Evolutionary conservation across 75 land plant species (phyloP), one percentile per base, ranked within the genome.

Genomic region (Larix kaempferi): DNA sequence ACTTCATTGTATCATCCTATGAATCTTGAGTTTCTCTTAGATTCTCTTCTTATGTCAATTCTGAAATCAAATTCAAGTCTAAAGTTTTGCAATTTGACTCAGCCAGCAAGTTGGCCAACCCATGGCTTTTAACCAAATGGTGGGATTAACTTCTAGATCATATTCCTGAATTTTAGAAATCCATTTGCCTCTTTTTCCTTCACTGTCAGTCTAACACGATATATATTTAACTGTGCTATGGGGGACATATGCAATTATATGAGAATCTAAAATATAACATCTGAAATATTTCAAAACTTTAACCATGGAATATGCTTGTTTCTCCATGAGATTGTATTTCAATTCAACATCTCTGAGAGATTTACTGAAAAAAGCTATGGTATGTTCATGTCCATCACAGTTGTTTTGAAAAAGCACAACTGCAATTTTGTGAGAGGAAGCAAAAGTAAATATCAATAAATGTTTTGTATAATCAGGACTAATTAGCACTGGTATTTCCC

Each of bases 401-500:
- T 61, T 0, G n/a, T 2, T 11, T 3, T 61, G 14, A 0, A 61
- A 0, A 2, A 61, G 25, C 0, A 61, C 13, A 8, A 6, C 12
- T 6, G 0, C 23, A 0, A 61, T 19, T 0, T 0, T 25, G 1
- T 61, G 29, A 1, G 10, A 1, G 5, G 8, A 60, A 6, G 64
- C 11, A 25, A 10, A 60, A 6, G 2, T 0, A 10, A 6, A 60
- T 2, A 23, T 23, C 10, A 60, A 2, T 7, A 60, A 60, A 60
- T 22, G 22, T 2, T 23, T 60, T 0, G 21, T 0, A 23, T 7
- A 60, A 60, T 23, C 0, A 5, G 26, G 27, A 3, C 3, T 2
- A 1, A 6, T 13, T 0, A 61, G 12, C 0, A 2, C 6, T 0
- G 5, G 13, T 1, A 2, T 6, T 2, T 10, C 1, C 1, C 14